phyloP scores from a whole-genome alignment of 805 yeast species.

The Pichia californica region DNA sequence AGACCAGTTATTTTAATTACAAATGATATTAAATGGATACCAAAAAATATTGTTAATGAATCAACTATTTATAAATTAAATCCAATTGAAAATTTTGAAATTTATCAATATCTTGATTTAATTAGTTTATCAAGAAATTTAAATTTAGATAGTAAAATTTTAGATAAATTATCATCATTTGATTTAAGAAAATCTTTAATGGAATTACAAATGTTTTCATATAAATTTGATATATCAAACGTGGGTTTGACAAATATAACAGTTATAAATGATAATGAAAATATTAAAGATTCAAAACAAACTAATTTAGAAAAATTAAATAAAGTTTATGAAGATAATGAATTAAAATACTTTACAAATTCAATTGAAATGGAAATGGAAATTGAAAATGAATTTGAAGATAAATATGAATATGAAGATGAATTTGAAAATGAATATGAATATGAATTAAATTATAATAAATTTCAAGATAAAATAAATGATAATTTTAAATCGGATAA shows the following conservation, averaged over 20 bases:
- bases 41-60: slow-evolving; percentile 24
- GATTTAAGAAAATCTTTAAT: slow-evolving; percentile 26
- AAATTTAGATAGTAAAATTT: slow-evolving; percentile 16
- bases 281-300: background rate
- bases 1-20: slow-evolving; percentile 31
- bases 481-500: slow-evolving; percentile 1
- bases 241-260: slow-evolving; percentile 14
- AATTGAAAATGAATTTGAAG: background rate
- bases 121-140: slow-evolving; percentile 24
- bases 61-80: slow-evolving; percentile 23
- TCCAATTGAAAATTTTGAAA: slow-evolving; percentile 2
- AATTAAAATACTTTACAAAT: background rate
- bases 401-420: background rate
- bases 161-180: slow-evolving; percentile 12
- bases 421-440: background rate
- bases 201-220: slow-evolving; percentile 27
- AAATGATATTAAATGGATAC: slow-evolving; percentile 21
- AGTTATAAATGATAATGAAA: background rate
- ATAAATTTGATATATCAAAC: slow-evolving; percentile 12
- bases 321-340: background rate
- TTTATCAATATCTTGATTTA: slow-evolving; percentile 22
- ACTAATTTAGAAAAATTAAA: background rate
- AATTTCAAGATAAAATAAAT: background rate
- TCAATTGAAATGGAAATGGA: background rate
- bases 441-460: background rate